Evolutionary conservation across 768 basidiomycete genomes (phyloP).

Genomic region (Leccinum subgranulosum): DNA sequence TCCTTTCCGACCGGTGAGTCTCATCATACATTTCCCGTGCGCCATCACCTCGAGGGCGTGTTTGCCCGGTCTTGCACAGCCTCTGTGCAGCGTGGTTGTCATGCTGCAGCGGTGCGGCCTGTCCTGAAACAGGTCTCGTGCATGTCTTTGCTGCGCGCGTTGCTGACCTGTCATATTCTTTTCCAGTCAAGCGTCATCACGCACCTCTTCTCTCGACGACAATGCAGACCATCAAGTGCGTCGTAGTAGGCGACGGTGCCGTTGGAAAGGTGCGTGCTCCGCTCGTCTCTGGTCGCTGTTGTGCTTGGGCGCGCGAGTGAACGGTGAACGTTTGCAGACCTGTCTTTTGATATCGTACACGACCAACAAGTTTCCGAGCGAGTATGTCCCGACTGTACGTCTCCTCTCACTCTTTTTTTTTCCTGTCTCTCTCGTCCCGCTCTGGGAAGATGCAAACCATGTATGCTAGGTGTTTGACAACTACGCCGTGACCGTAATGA

Average conservation of each 20-base stretch:
- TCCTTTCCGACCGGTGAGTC: conserved; percentile 23
- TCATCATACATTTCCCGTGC: not conserved
- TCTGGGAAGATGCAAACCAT: conserved; percentile 17
- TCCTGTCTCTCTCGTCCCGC: not conserved
- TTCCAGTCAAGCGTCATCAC: conserved; percentile 14
- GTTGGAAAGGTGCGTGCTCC: conserved; percentile 83
- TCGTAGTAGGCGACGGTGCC: conserved; percentile 97
- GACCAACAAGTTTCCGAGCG: conserved; percentile 97
- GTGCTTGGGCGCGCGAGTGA: not conserved
- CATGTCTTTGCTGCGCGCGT: conserved; percentile 12
- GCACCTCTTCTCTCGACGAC: conserved; percentile 7
- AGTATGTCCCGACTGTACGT: conserved; percentile 97
- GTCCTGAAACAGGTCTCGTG: conserved; percentile 27
- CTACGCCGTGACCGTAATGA: conserved; percentile 99
- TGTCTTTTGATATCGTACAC: conserved; percentile 97
- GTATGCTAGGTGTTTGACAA: conserved; percentile 82
- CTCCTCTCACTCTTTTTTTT: not conserved
- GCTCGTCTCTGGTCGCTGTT: not conserved
- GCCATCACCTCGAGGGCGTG: conserved; percentile 5
- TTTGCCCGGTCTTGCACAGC: conserved; percentile 22
- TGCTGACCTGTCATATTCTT: conserved; percentile 14
- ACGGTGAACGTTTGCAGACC: conserved; percentile 49
- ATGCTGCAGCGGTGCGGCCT: conserved; percentile 21
- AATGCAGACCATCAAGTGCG: conserved; percentile 98
- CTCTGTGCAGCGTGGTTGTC: conserved; percentile 28